Conservation (phyloP, 495 filamentous ascomycete genomes). For the Neurospora discreta region DNA sequence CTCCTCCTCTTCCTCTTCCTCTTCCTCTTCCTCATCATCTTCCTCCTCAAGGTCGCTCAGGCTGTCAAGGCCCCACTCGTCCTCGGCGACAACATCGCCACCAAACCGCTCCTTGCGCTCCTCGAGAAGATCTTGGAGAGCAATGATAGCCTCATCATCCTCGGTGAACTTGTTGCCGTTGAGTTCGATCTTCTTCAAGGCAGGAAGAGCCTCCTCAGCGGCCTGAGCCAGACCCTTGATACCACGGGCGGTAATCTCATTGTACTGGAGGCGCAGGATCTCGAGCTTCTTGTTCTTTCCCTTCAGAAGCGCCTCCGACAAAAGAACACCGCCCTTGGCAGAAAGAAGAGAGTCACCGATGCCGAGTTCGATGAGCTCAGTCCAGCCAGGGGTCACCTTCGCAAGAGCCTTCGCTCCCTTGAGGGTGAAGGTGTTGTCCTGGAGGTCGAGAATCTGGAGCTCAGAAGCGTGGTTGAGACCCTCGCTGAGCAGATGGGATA, state of each 20-base stretch:
- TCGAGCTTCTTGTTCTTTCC: slow-evolving; percentile 69
- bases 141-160: slow-evolving; percentile 55
- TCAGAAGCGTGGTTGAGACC: slow-evolving; percentile 56
- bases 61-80: slow-evolving; percentile 75
- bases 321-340: slow-evolving; percentile 61
- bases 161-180: slow-evolving; percentile 94
- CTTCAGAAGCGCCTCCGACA: slow-evolving; percentile 60
- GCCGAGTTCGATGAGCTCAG: slow-evolving; percentile 66
- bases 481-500: slow-evolving; percentile 60
- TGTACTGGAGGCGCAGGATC: slow-evolving; percentile 79
- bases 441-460: slow-evolving; percentile 72
- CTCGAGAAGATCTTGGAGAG: slow-evolving; percentile 40
- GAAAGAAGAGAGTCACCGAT: slow-evolving; percentile 81
- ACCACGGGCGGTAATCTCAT: slow-evolving; percentile 72
- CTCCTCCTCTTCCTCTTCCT: slow-evolving; percentile 60
- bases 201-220: slow-evolving; percentile 52
- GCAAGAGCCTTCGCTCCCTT: slow-evolving; percentile 69
- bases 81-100: slow-evolving; percentile 47
- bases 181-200: slow-evolving; percentile 72
- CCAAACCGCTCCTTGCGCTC: slow-evolving; percentile 50
- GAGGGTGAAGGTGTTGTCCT: slow-evolving; percentile 93
- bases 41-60: slow-evolving; percentile 75
- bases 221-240: slow-evolving; percentile 58
- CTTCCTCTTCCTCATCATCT: slow-evolving; percentile 58
- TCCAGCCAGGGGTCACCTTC: slow-evolving; percentile 62